A percentile compares a stretch with the other conserved stretches of the same genome.
phyloP scores from a whole-genome alignment of 2,329 filamentous ascomycete genomes.

The Didymella glomerata region DNA sequence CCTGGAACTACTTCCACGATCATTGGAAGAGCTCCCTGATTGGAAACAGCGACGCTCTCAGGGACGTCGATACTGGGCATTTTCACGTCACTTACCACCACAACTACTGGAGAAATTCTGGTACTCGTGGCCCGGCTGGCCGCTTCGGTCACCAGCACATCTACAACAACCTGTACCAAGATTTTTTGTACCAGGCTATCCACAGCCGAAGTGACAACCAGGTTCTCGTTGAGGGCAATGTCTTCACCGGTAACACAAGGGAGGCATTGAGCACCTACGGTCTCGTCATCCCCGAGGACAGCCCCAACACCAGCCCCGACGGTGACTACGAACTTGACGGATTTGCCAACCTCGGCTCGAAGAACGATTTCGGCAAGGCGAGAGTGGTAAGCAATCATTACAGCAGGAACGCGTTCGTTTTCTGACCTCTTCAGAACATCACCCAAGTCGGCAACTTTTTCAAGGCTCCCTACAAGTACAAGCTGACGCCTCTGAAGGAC shows the following conservation, averaged over 20 bases:
- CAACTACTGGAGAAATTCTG: conserved; percentile 71
- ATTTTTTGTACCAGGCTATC: conserved; percentile 52
- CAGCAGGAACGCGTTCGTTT: not conserved
- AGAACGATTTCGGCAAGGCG: not conserved
- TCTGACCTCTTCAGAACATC: conserved; percentile 53
- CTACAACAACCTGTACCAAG: conserved; percentile 61
- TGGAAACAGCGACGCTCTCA: conserved; percentile 67
- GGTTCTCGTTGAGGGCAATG: conserved; percentile 57
- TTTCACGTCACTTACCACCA: conserved; percentile 72
- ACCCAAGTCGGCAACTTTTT: conserved; percentile 61
- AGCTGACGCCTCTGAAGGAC: conserved; percentile 57
- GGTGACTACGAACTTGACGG: conserved; percentile 65
- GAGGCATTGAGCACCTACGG: conserved; percentile 64
- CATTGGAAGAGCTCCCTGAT: conserved; percentile 70
- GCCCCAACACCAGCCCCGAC: conserved; percentile 62
- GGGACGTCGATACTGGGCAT: conserved; percentile 66
- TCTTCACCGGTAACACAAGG: conserved; percentile 58
- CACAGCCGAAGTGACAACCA: conserved; percentile 57
- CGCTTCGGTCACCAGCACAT: conserved; percentile 73
- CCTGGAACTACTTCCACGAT: conserved; percentile 62
- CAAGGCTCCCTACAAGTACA: conserved; percentile 60
- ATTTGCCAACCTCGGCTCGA: conserved; percentile 62
- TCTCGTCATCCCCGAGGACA: conserved; percentile 63
- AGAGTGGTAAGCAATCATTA: conserved; percentile 50
- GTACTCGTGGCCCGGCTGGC: conserved; percentile 68